Base-by-base conservation (phyloP, 805 yeast genomes). In the Lachancea quebecensis region DNA sequence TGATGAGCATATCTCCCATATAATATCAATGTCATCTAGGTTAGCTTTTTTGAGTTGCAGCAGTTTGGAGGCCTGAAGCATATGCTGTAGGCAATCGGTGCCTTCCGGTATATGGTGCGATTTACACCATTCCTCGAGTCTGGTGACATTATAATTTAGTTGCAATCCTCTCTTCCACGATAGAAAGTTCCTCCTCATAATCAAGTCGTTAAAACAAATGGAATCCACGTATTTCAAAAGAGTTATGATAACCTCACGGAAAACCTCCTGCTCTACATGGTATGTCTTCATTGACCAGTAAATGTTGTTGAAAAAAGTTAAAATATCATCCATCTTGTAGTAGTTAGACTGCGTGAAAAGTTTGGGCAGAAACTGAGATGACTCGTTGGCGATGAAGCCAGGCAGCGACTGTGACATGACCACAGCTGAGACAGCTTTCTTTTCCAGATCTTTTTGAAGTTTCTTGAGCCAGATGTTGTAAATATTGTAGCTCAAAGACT, bases 111-210 rank as follows among this genome's bases (percentile, higher is more conserved):
- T 79, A 42, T 85, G 90, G 64, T 91, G 96, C 7, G 88, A 80
- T 70, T 88, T 91, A 68, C 98, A 91, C 99, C 99, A 93, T 69
- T 93, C 99, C 66, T 89, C 97, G 57, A 93, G 75, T 59, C 98
- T 79, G 2, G 99, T 93, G 44, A 90, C 95, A 65, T 93, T 93
- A 70, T 93, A 93, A 65, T 89, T 93, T 68, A 93, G 80, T 68
- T 93, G 99, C 55, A 93, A 75, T 39, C 98, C 98, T 62, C 99
- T 83, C 71, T 91, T 93, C 99, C 99, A 93, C 10, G 96, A 84
- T 61, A 91, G 71, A 69, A 91, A 95, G 69, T 82, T 84, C 66
- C 96, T 79, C 71, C 96, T 82, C 95, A 90, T 85, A 41, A 95
- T 80, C 68, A 93, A 72, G 64, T 93, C 98, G 64, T 93, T 93